Conservation (phyloP, 306 rosid genomes). For the Cucurbita maxima region DNA sequence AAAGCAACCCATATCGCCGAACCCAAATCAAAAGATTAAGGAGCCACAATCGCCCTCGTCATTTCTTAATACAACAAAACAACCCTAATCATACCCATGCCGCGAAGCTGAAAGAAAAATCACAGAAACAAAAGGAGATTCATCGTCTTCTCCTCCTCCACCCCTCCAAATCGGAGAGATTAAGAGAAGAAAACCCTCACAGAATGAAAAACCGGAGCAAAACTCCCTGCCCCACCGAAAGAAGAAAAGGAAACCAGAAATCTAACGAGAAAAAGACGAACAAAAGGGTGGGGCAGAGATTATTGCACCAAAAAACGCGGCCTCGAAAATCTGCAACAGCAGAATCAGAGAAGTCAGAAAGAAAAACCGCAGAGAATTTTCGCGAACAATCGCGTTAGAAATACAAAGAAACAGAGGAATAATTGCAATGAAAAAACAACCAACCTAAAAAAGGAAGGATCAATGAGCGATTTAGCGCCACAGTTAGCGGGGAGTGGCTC, state of each 20-base stretch:
- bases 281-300: background rate
- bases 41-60: background rate
- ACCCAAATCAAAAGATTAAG: background rate
- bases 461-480: conserved; percentile 8
- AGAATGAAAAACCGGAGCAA: background rate
- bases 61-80: background rate
- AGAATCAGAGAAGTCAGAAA: background rate
- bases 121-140: background rate
- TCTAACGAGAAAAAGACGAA: background rate
- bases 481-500: conserved; percentile 21
- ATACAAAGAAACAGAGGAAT: background rate
- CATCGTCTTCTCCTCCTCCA: background rate
- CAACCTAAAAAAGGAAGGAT: conserved; percentile 15
- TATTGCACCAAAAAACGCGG: background rate
- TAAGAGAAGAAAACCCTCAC: background rate
- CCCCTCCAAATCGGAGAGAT: conserved; percentile 2
- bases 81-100: background rate
- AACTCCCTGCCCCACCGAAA: background rate
- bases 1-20: conserved; percentile 36
- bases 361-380: background rate
- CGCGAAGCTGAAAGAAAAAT: too few species aligned
- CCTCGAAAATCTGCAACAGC: background rate
- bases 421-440: background rate
- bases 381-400: conserved; percentile 10
- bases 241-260: background rate